Conservation (phyloP, 495 filamentous ascomycete species). For the Trichoderma virens region DNA sequence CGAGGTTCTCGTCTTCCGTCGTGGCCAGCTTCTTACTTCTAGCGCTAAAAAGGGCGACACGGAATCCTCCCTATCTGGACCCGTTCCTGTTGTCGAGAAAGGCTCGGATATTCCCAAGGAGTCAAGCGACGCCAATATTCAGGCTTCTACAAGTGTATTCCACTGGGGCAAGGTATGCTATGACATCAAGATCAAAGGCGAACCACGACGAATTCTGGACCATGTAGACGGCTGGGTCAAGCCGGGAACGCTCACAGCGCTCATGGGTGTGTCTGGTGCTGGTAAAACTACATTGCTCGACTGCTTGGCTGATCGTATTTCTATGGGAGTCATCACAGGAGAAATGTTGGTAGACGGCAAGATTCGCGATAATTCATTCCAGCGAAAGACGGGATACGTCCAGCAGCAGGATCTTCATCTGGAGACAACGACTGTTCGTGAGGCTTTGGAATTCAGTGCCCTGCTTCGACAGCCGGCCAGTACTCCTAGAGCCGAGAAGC, state of each 20-base stretch:
- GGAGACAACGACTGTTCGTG: slow-evolving; percentile 75
- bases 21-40: slow-evolving; percentile 51
- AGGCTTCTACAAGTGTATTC: slow-evolving; percentile 32
- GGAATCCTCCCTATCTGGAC: slow-evolving; percentile 27
- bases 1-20: slow-evolving; percentile 74
- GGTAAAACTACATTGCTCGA: slow-evolving; percentile 66
- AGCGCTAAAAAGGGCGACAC: slow-evolving; percentile 44
- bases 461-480: slow-evolving; percentile 67
- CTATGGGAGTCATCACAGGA: slow-evolving; percentile 60
- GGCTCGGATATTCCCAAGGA: neutral
- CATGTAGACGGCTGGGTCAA: slow-evolving; percentile 70
- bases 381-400: slow-evolving; percentile 75
- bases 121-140: neutral
- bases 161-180: slow-evolving; percentile 69
- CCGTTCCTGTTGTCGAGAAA: neutral
- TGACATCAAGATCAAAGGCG: slow-evolving; percentile 63
- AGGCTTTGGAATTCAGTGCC: slow-evolving; percentile 73
- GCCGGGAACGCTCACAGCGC: slow-evolving; percentile 66
- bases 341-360: slow-evolving; percentile 75
- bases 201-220: slow-evolving; percentile 54
- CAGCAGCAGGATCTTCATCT: slow-evolving; percentile 86
- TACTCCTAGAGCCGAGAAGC: slow-evolving; percentile 59
- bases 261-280: slow-evolving; percentile 79
- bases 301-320: slow-evolving; percentile 67
- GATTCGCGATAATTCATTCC: slow-evolving; percentile 60